Percentiles rank a stretch among this genome's conserved stretches.
These are phyloP conservation scores for Aspergillus nomiae DNA, from an alignment of 2,329 filamentous ascomycete genomes.

Conservation along the genomic window DNA sequence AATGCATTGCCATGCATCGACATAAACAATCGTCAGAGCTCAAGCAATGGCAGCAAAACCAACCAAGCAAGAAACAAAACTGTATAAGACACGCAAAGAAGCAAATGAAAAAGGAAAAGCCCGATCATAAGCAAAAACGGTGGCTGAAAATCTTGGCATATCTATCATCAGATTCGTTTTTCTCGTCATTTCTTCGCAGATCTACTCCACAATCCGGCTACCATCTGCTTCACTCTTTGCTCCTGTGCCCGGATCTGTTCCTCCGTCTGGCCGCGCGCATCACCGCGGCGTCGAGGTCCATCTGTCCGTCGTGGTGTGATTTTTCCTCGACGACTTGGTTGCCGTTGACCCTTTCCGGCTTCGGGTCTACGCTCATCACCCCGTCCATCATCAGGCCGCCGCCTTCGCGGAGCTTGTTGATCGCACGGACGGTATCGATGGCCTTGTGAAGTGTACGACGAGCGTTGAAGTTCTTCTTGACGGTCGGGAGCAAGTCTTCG, in stretches of 20 bases:
- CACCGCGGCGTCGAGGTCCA: constrained; percentile 61
- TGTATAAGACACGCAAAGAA: neutral
- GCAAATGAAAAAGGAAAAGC: neutral
- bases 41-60: neutral
- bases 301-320: constrained; percentile 30
- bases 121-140: neutral
- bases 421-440: constrained; percentile 68
- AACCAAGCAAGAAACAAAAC: neutral
- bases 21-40: neutral
- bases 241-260: constrained; percentile 64
- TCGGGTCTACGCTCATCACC: constrained; percentile 59
- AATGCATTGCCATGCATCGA: neutral
- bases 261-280: constrained; percentile 63
- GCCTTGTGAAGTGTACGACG: constrained; percentile 66
- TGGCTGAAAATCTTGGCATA: neutral
- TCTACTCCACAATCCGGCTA: constrained; percentile 57
- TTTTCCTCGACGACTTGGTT: constrained; percentile 44
- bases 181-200: constrained; percentile 18
- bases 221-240: constrained; percentile 60
- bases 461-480: constrained; percentile 73
- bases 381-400: constrained; percentile 66
- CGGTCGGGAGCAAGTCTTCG: constrained; percentile 63
- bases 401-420: constrained; percentile 67
- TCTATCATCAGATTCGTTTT: constrained; percentile 1
- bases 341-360: constrained; percentile 48